Evolutionary conservation across 306 rosid genomes (phyloP), one percentile per base, ranked within the genome.

Genomic region (Leucaena leucocephala): DNA sequence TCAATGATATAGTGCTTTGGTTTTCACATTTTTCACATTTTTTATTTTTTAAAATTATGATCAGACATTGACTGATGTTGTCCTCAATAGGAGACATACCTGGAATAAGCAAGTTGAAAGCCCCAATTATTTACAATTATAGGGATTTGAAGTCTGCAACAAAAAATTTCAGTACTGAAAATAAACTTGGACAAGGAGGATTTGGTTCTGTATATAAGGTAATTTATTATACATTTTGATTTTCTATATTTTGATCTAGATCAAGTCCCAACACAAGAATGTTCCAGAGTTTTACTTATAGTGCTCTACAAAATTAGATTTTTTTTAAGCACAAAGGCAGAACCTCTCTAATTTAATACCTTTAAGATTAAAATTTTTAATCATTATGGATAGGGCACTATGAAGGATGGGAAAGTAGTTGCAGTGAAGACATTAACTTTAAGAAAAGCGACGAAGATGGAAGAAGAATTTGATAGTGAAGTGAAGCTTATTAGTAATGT

Each of bases 401-500:
- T 87, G 70, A 82, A 43, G 35, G 82, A 87, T 49, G 90, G 86
- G 43, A 84, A 84, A 64, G 19, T 74, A 21, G 86, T 87, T 33
- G 90, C 90, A 8, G 90, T 87, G 4, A 87, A 87, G 76, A 87
- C 61, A 68, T 79, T 84, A 11, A 71, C 76, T 14, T 77, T 82
- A 27, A 80, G 81, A 61, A 40, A 4, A 79, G 76, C 27, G 27
- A 27, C 27, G 27, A 27, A 27, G 55, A 80, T 83, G 44, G 81
- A 82, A 61, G 73, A 77, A 0, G 65, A 77, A 42, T 87, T 87
- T 14, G 81, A 76, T 34, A 87, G 84, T 77, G 90, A 87, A 68
- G 88, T 84, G 22, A 87, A 49, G 68, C 84, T 87, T n/a, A 87
- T 87, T 61, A 81, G 88, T 33, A 87, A 87, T 39, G 86, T 87